A percentile compares a stretch with the other conserved stretches of the same genome.
Conservation (phyloP, 345 rosid genomes). For the Corymbia maculata region DNA sequence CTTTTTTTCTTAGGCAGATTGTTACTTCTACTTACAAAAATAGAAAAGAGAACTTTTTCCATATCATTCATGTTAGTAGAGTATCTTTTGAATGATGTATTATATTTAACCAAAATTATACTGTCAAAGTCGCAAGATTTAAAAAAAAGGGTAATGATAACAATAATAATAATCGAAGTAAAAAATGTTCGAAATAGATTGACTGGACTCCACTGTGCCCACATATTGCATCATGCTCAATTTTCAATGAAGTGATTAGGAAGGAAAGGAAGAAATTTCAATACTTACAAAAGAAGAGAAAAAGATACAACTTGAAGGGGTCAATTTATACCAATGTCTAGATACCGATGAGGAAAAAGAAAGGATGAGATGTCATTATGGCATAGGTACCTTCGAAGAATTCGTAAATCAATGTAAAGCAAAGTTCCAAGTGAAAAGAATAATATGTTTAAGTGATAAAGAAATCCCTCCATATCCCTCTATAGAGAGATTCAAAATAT, state of each 20-base stretch:
- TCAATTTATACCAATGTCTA: too few species aligned
- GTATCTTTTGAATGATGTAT: neutral
- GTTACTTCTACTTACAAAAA: neutral
- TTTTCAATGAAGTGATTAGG: neutral
- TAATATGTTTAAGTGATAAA: neutral
- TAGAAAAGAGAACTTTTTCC: neutral
- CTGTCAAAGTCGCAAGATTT: accelerated
- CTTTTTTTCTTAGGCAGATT: neutral
- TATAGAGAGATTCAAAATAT: neutral
- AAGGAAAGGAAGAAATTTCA: neutral
- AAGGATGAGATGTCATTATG: neutral
- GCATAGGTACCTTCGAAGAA: neutral
- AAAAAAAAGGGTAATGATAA: neutral
- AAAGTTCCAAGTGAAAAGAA: neutral
- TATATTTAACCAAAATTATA: neutral
- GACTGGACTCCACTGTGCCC: neutral
- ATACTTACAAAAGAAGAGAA: neutral
- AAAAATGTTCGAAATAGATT: neutral
- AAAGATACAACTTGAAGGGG: neutral
- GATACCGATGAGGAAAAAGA: neutral
- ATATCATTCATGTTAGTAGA: neutral
- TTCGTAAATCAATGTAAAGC: neutral
- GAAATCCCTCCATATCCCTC: neutral
- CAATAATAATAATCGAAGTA: neutral
- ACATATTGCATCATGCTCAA: neutral